phyloP scores from a whole-genome alignment of 352 stramenopile genomes.

The Phytophthora melonis region DNA sequence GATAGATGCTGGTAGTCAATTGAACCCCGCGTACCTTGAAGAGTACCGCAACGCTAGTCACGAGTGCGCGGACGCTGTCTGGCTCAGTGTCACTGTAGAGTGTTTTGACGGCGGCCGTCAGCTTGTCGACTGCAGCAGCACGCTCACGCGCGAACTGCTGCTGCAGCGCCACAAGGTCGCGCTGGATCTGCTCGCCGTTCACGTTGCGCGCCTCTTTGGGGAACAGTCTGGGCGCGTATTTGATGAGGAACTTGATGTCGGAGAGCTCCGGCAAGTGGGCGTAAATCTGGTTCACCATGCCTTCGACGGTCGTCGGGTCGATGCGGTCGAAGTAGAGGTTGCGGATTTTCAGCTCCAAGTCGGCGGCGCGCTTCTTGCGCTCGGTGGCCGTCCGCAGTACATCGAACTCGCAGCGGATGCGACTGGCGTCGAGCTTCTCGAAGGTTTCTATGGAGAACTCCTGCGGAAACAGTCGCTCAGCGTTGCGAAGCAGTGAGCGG shows the following conservation, averaged over 20 bases:
- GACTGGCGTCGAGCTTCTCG: slow-evolving; percentile 38
- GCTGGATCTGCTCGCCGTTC: slow-evolving; percentile 64
- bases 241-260: slow-evolving; percentile 88
- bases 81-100: slow-evolving; percentile 88
- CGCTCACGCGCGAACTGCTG: slow-evolving; percentile 72
- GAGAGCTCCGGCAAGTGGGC: slow-evolving; percentile 67
- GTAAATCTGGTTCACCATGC: slow-evolving; percentile 88
- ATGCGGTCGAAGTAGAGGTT: slow-evolving; percentile 92
- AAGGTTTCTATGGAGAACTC: slow-evolving; percentile 47
- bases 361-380: slow-evolving; percentile 81
- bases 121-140: slow-evolving; percentile 69
- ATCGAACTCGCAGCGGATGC: slow-evolving; percentile 52
- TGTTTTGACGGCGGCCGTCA: slow-evolving; percentile 60
- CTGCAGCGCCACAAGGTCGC: slow-evolving; percentile 69
- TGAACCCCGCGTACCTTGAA: slow-evolving; percentile 66
- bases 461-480: slow-evolving; percentile 81
- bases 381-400: slow-evolving; percentile 56
- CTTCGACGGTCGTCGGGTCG: slow-evolving; percentile 80
- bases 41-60: slow-evolving; percentile 59
- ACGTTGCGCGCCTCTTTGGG: slow-evolving; percentile 71
- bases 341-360: slow-evolving; percentile 91
- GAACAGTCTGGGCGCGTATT: slow-evolving; percentile 77
- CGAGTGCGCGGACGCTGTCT: slow-evolving; percentile 63
- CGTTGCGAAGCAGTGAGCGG: slow-evolving; percentile 84
- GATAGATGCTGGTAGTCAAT: neutral